Evolutionary conservation across 441 rosid genomes (phyloP).

Genomic region (Mallotus japonicus): DNA sequence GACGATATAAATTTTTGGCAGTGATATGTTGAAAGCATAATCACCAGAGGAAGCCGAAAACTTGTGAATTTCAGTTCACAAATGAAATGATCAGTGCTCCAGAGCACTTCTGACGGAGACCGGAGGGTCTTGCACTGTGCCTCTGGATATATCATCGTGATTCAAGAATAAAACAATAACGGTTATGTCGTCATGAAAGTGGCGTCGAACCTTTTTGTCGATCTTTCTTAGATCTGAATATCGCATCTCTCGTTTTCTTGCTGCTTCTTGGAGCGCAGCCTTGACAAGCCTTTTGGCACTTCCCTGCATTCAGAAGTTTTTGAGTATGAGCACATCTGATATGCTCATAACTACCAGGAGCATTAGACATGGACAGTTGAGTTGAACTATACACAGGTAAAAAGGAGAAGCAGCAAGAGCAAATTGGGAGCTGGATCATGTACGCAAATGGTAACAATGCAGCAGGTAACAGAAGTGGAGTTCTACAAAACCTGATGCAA

Average conservation of each 20-base stretch:
- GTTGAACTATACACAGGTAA: neutral
- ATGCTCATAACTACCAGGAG: neutral
- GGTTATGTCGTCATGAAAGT: slow-evolving; percentile 88
- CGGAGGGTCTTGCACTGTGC: slow-evolving; percentile 42
- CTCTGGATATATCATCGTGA: slow-evolving; percentile 64
- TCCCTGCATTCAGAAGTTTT: slow-evolving; percentile 46
- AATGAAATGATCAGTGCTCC: slow-evolving; percentile 36
- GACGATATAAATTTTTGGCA: neutral
- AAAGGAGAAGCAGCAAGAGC: neutral
- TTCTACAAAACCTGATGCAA: too few species aligned
- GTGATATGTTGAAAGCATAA: too few species aligned
- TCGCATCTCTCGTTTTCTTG: slow-evolving; percentile 81
- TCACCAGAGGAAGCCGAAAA: slow-evolving; percentile 21
- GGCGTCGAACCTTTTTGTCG: slow-evolving; percentile 80
- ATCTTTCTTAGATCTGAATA: slow-evolving; percentile 79
- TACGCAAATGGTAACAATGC: neutral
- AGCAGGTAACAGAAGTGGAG: neutral
- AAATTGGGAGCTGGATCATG: neutral
- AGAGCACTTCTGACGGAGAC: slow-evolving; percentile 61
- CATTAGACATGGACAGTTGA: neutral
- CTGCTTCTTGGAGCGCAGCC: slow-evolving; percentile 90
- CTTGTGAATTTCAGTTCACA: neutral
- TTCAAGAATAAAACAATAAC: slow-evolving; percentile 76
- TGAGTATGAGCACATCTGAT: slow-evolving; percentile 1
- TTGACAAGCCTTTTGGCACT: slow-evolving; percentile 81